phyloP scores from a whole-genome alignment of 1,284 basidiomycete genomes.

The Lignosus rhinocerotis region DNA sequence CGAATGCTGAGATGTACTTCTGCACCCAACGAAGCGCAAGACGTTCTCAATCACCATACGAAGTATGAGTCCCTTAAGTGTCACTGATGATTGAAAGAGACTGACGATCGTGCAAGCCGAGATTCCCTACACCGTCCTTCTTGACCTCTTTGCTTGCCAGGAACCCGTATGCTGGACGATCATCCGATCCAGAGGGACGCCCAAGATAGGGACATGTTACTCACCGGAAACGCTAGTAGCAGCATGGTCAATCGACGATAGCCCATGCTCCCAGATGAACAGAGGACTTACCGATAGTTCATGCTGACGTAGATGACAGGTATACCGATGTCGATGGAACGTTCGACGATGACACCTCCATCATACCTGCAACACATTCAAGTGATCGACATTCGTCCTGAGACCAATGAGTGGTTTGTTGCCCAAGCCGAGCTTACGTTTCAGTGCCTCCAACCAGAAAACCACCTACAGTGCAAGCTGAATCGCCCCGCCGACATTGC shows the following conservation, averaged over 20 bases:
- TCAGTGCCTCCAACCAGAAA: neutral
- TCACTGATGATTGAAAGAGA: neutral
- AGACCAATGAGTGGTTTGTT: neutral
- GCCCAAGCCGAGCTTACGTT: neutral
- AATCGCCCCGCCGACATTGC: no score
- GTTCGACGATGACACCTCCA: conserved; percentile 47
- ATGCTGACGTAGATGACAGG: conserved; percentile 9
- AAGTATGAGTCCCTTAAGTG: neutral
- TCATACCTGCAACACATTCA: neutral
- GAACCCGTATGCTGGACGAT: conserved; percentile 42
- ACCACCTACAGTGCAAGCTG: neutral
- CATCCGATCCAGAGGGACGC: neutral
- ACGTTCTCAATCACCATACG: neutral
- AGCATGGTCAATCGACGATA: neutral
- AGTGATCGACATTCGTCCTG: neutral
- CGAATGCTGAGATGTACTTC: conserved; percentile 27
- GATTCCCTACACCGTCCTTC: conserved; percentile 48
- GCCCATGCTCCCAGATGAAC: no score
- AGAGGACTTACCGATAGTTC: conserved; percentile 10
- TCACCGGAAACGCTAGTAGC: neutral
- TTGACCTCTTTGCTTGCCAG: conserved; percentile 48
- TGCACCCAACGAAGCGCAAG: neutral
- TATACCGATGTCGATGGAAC: conserved; percentile 26
- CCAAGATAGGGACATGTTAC: neutral
- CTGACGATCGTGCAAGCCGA: conserved; percentile 28